phyloP scores from a whole-genome alignment of 1,284 basidiomycete genomes.

The Athelia psychrophila region DNA sequence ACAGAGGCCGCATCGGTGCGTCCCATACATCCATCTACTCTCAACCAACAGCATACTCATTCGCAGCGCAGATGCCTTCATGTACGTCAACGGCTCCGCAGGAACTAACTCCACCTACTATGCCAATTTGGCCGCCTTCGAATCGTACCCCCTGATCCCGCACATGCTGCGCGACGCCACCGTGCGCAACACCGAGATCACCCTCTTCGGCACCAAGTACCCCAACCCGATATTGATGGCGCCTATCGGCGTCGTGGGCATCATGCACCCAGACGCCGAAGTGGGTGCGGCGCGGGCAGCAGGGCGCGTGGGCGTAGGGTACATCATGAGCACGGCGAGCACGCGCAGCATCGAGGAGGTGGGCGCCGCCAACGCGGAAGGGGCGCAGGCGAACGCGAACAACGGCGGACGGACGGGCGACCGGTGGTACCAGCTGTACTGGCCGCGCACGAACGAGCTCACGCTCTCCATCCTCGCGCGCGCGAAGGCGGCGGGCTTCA shows the following conservation, averaged over 20 bases:
- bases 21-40: too few relatives aligned
- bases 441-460: slow-evolving; percentile 60
- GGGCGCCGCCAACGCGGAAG: slow-evolving; percentile 59
- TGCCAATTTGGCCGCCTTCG: slow-evolving; percentile 54
- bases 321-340: slow-evolving; percentile 71
- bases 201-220: slow-evolving; percentile 66
- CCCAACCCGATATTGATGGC: slow-evolving; percentile 66
- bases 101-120: slow-evolving; percentile 55
- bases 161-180: slow-evolving; percentile 76
- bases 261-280: slow-evolving; percentile 68
- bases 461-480: slow-evolving; percentile 63
- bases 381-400: slow-evolving; percentile 75
- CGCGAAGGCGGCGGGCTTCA: slow-evolving; percentile 64
- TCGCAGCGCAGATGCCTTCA: slow-evolving; percentile 47
- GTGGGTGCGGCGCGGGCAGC: slow-evolving; percentile 67
- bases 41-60: too few relatives aligned
- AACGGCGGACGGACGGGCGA: slow-evolving; percentile 21
- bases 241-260: slow-evolving; percentile 74
- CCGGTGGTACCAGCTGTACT: neutral
- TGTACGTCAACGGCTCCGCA: slow-evolving; percentile 62
- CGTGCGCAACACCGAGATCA: slow-evolving; percentile 50
- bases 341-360: slow-evolving; percentile 72
- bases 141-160: slow-evolving; percentile 65
- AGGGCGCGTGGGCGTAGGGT: slow-evolving; percentile 59
- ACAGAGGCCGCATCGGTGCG: too few relatives aligned